Conservation (phyloP, 441 rosid genomes). For the Geranium incanum region DNA sequence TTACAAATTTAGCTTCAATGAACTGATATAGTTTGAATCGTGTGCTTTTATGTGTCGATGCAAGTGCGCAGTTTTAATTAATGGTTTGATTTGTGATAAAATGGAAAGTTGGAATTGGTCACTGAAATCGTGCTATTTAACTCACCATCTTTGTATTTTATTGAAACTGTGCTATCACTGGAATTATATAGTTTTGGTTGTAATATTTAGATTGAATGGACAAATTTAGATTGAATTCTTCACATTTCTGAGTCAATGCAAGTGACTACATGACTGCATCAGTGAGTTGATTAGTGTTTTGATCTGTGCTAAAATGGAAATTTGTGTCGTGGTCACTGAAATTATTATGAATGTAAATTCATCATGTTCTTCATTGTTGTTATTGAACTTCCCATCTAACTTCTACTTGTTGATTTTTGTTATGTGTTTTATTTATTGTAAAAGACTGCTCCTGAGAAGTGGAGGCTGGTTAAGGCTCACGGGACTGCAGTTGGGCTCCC, state of each 20-base stretch:
- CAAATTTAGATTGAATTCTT: not conserved
- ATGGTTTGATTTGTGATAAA: too few species aligned
- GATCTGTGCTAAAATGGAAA: not conserved
- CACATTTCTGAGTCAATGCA: not conserved
- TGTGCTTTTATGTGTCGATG: not conserved
- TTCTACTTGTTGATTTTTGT: not conserved
- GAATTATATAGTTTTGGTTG: not conserved
- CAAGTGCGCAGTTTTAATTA: too few species aligned
- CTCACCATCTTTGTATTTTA: too few species aligned
- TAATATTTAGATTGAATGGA: too few species aligned
- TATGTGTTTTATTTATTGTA: not conserved
- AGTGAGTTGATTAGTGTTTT: not conserved
- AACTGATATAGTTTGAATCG: not conserved
- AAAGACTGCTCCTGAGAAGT: slow-evolving; percentile 63
- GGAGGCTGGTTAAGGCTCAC: slow-evolving; percentile 87
- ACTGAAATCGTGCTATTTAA: too few species aligned
- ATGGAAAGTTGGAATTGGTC: too few species aligned
- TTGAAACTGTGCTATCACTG: too few species aligned
- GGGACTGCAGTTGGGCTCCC: slow-evolving; percentile 94
- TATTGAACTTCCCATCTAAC: not conserved
- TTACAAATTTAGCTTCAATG: not conserved
- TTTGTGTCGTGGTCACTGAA: not conserved
- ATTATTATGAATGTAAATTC: not conserved
- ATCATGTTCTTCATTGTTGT: not conserved
- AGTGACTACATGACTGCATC: not conserved